These are phyloP conservation scores for Pseudogymnoascus sp. DNA, from an alignment of 2,329 filamentous ascomycete species.

Conservation along the genomic window DNA sequence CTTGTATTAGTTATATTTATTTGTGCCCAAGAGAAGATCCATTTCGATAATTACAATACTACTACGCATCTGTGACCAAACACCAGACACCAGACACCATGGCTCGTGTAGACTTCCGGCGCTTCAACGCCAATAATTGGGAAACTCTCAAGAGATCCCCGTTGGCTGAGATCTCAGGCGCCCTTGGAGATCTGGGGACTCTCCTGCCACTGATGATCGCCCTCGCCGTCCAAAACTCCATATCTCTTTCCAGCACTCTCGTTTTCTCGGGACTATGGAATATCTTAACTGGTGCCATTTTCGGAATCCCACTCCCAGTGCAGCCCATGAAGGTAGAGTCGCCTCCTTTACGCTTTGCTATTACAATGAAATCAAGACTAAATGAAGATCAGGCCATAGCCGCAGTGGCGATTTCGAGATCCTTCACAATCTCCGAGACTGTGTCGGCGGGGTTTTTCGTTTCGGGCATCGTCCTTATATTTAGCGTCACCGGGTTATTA, in stretches of 20 bases:
- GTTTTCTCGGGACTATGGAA: slow-evolving; percentile 87
- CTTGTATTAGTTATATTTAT: background rate
- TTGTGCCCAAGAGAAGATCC: background rate
- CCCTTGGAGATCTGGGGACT: slow-evolving; percentile 82
- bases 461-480: slow-evolving; percentile 60
- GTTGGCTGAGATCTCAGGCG: slow-evolving; percentile 75
- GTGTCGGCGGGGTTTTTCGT: slow-evolving; percentile 81
- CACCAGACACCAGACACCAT: slow-evolving; percentile 15
- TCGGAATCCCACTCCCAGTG: slow-evolving; percentile 83
- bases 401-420: slow-evolving; percentile 70
- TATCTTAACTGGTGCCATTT: slow-evolving; percentile 68
- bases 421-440: slow-evolving; percentile 59
- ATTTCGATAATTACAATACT: background rate
- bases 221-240: slow-evolving; percentile 66
- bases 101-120: slow-evolving; percentile 19
- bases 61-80: background rate
- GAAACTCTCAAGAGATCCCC: slow-evolving; percentile 46
- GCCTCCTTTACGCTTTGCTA: background rate
- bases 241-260: slow-evolving; percentile 75
- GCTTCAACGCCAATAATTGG: slow-evolving; percentile 40
- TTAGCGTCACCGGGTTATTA: slow-evolving; percentile 74
- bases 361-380: background rate
- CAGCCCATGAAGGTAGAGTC: slow-evolving; percentile 65
- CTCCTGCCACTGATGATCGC: slow-evolving; percentile 84
- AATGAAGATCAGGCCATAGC: slow-evolving; percentile 66